Percentiles rank a stretch among this genome's conserved stretches.
phyloP scores from a whole-genome alignment of 2,329 filamentous ascomycete species.

The Colletotrichum graminicola region DNA sequence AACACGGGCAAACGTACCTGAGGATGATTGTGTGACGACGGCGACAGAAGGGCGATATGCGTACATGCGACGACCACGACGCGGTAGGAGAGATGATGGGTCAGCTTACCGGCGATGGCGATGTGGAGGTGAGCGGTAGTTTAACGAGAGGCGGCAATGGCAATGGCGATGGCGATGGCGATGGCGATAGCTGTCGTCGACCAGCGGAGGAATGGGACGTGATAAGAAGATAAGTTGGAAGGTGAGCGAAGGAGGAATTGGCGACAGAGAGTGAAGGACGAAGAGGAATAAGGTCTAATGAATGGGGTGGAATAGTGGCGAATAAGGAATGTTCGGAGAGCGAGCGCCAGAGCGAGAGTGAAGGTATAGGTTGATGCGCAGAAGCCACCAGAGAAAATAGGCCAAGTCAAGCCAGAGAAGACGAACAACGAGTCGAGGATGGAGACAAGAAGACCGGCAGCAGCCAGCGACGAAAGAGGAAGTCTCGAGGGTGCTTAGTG shows the following conservation, averaged over 20 bases:
- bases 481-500: conserved; percentile 30
- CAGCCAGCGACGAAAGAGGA: conserved; percentile 40
- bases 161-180: not conserved
- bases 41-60: conserved; percentile 12
- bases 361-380: conserved; percentile 16
- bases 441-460: conserved; percentile 27
- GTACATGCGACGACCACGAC: conserved; percentile 2
- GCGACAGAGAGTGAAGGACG: not conserved
- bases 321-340: conserved; percentile 2
- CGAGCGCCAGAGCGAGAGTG: conserved; percentile 3
- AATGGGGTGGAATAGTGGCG: conserved; percentile 15
- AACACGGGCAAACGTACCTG: conserved; percentile 27
- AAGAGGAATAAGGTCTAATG: conserved; percentile 18
- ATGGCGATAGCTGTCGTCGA: not conserved
- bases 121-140: not conserved
- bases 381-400: conserved; percentile 33
- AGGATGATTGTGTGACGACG: conserved; percentile 5
- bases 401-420: conserved; percentile 33
- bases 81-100: not conserved
- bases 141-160: conserved; percentile 4
- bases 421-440: conserved; percentile 20
- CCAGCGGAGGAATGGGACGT: conserved; percentile 5
- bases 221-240: conserved; percentile 1
- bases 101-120: not conserved
- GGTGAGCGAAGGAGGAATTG: not conserved